Conservation (phyloP, 495 filamentous ascomycete genomes). For the Pseudotulostoma volvatum region DNA sequence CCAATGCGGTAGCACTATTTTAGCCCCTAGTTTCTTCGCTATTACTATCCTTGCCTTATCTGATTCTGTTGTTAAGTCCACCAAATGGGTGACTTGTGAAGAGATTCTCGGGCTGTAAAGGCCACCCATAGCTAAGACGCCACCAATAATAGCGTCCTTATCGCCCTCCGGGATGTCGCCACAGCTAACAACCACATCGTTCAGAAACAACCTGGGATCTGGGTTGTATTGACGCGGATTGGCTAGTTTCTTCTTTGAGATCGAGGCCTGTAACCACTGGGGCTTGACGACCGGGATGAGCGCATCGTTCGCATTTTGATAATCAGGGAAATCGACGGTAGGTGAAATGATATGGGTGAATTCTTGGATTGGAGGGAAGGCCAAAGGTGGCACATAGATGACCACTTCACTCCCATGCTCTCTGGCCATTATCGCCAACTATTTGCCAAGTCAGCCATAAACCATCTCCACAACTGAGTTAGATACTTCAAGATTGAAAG, state of each 20-base stretch:
- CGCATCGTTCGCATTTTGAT: conserved; percentile 46
- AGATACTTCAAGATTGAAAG: background rate
- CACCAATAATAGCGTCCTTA: conserved; percentile 81
- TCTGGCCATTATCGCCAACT: conserved; percentile 11
- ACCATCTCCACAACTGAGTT: too few species aligned
- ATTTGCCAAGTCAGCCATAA: background rate
- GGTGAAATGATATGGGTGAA: conserved; percentile 73
- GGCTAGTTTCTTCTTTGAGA: conserved; percentile 45
- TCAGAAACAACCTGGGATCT: conserved; percentile 81
- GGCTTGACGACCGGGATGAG: conserved; percentile 77
- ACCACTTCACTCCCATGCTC: conserved; percentile 38
- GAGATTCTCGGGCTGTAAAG: conserved; percentile 53
- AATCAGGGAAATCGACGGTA: conserved; percentile 78
- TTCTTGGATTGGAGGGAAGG: conserved; percentile 35
- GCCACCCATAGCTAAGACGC: conserved; percentile 78
- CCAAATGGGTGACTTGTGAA: conserved; percentile 69
- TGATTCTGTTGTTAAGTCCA: conserved; percentile 61
- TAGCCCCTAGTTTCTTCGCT: conserved; percentile 48
- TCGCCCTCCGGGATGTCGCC: conserved; percentile 75
- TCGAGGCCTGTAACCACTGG: conserved; percentile 55
- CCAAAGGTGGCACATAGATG: conserved; percentile 25
- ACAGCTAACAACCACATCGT: conserved; percentile 58
- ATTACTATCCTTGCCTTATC: conserved; percentile 50
- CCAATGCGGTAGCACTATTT: conserved; percentile 94
- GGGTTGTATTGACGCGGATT: conserved; percentile 75